Conservation (phyloP, 2,329 filamentous ascomycete genomes). For the Phyllosticta capitalensis region DNA sequence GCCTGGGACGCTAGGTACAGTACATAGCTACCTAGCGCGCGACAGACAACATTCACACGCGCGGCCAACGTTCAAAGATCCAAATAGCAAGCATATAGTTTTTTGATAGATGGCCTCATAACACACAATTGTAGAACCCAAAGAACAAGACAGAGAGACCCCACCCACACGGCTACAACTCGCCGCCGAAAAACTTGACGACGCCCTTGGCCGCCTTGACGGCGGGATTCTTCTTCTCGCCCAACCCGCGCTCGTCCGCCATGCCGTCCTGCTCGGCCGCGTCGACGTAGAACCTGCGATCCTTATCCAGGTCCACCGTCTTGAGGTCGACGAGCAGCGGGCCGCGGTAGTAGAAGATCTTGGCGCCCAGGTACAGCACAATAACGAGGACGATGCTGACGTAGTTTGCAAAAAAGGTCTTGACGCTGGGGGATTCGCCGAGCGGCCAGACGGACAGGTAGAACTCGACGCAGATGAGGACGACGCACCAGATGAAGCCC, state of each 20-base stretch:
- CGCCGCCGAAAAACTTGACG: conserved; percentile 6
- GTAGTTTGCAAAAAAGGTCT: conserved; percentile 40
- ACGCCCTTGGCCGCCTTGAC: conserved; percentile 9
- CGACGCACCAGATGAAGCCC: conserved; percentile 35
- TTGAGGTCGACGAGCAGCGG: conserved; percentile 25
- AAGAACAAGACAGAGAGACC: too few species aligned
- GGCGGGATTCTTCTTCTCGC: not conserved
- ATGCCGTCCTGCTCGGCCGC: conserved; percentile 11
- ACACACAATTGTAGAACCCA: too few species aligned
- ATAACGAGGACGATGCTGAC: conserved; percentile 36
- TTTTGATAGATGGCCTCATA: too few species aligned
- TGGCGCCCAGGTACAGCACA: conserved; percentile 33
- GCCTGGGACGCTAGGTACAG: too few species aligned
- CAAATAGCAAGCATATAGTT: too few species aligned
- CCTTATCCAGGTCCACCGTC: conserved; percentile 28
- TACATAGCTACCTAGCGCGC: too few species aligned
- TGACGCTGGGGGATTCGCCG: conserved; percentile 22
- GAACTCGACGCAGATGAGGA: conserved; percentile 39
- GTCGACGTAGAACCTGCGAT: conserved; percentile 19
- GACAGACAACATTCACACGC: too few species aligned
- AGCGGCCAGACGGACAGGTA: conserved; percentile 41
- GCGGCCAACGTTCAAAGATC: too few species aligned
- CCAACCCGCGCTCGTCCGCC: conserved; percentile 8
- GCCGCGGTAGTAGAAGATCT: conserved; percentile 29
- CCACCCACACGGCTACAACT: not conserved